Evolutionary conservation across 2,329 filamentous ascomycete species (phyloP).

Genomic region (Penicillium aurantiogriseum): DNA sequence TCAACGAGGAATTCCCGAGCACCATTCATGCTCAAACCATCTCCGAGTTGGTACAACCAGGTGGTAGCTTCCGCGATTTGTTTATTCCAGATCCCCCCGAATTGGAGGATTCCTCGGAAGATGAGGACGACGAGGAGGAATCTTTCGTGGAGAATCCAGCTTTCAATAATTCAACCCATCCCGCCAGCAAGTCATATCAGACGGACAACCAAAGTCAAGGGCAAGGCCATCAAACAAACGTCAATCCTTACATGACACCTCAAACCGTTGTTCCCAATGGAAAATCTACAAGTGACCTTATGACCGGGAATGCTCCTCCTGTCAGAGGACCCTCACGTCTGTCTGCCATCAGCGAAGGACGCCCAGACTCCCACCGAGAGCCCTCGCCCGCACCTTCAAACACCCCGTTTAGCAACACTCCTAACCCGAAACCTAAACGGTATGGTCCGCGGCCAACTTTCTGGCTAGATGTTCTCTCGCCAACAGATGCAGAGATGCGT

Average conservation of each 20-base stretch:
- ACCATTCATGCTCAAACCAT: slow-evolving; percentile 97
- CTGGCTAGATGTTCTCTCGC: slow-evolving; percentile 91
- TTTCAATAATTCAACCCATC: slow-evolving; percentile 5
- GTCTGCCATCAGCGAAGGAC: slow-evolving; percentile 37
- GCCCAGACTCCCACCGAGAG: slow-evolving; percentile 32
- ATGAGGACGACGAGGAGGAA: slow-evolving; percentile 52
- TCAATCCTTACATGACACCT: neutral
- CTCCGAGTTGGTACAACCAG: slow-evolving; percentile 84
- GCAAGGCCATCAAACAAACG: slow-evolving; percentile 1
- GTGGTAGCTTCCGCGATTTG: slow-evolving; percentile 77
- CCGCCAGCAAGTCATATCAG: slow-evolving; percentile 5
- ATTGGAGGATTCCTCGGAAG: slow-evolving; percentile 69
- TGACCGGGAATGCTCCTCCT: neutral
- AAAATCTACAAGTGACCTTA: slow-evolving; percentile 1
- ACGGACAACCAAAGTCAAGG: slow-evolving; percentile 8
- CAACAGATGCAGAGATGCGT: slow-evolving; percentile 94
- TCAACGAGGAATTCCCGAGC: slow-evolving; percentile 94
- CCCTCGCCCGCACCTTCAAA: slow-evolving; percentile 25
- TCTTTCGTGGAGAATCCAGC: slow-evolving; percentile 22
- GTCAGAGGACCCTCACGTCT: slow-evolving; percentile 28
- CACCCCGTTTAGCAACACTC: slow-evolving; percentile 12
- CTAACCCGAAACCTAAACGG: slow-evolving; percentile 46
- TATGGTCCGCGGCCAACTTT: slow-evolving; percentile 87
- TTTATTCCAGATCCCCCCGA: slow-evolving; percentile 85
- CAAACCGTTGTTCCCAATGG: slow-evolving; percentile 8